Evolutionary conservation across 1,284 basidiomycete species (phyloP), one percentile per base, ranked within the genome.

Genomic region (Malassezia equina): DNA sequence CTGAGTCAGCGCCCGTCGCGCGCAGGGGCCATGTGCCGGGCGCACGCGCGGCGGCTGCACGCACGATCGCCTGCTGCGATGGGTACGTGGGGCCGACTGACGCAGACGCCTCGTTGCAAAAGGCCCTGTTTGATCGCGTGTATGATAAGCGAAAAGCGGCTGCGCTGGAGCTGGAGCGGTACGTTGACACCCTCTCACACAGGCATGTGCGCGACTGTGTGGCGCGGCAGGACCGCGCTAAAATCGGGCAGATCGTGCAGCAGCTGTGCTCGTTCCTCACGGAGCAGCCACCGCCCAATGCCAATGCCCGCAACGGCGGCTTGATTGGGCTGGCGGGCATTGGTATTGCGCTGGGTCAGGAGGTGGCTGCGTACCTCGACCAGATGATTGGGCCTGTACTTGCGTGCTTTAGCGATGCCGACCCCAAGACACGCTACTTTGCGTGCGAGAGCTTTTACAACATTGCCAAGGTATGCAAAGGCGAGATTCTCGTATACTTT

Each of bases 381-480:
- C 86, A 86, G 64, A 94, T 98, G 71, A 83, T 95, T 29, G 84
- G 85, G 31, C 86, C 89, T 1, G 81, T 98, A 27, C 80, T 98
- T n/a, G 82, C 83, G 36, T 96, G 93, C 77, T 96, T 98, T 76
- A 83, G 84, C 60, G 94, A 98, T 75, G 81, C 86, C 3, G 94
- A 98, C 78, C 90, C 88, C 76, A 83, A 90, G 72, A 89, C 98
- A 61, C 82, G 93, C 45, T 94, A 94, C 76, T 94, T 91, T 79
- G 93, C 93, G 6, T 93, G 90, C 57, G 93, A 98, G 75, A 91
- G 89, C 73, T 79, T 98, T 68, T 98, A 99, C 79, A 99, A 99
- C 77, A 94, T 99, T 66, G 73, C 75, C 31, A 95, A 98, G 77
- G 91, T 96, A 7, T 94, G 90, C 52, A 95, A 95, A 74, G 93